Evolutionary conservation across 2,329 filamentous ascomycete genomes (phyloP).

Genomic region (Sporothrix protearum): DNA sequence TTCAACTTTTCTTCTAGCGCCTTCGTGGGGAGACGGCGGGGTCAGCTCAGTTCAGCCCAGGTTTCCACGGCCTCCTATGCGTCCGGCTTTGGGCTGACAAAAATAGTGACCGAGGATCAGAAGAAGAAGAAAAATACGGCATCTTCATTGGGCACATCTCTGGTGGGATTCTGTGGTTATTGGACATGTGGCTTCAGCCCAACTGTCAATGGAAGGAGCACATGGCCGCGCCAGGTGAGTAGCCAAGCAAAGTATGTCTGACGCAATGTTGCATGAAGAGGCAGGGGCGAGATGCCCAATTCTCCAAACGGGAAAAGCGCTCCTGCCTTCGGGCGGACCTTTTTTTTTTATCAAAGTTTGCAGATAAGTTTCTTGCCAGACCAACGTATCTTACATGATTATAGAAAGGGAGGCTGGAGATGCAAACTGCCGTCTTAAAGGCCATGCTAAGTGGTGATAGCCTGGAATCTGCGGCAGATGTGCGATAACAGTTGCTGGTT

Average conservation of each 20-base stretch:
- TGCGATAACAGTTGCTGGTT: neutral
- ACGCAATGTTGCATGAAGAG: constrained; percentile 20
- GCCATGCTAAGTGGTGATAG: neutral
- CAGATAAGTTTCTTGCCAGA: neutral
- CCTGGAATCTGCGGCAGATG: neutral
- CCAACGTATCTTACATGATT: neutral
- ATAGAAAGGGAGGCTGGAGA: neutral
- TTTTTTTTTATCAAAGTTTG: neutral
- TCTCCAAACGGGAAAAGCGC: neutral
- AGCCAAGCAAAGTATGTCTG: constrained; percentile 6
- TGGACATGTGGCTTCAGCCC: neutral
- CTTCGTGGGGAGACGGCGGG: constrained; percentile 8
- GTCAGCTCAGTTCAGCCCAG: neutral
- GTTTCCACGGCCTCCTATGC: neutral
- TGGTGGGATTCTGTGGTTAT: neutral
- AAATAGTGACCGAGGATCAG: neutral
- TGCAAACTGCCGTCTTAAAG: neutral
- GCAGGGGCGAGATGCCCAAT: neutral
- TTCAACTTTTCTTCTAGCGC: neutral
- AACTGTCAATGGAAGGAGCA: constrained; percentile 7
- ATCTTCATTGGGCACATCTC: neutral
- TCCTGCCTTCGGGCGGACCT: neutral
- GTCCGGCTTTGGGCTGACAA: neutral
- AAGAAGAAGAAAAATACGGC: neutral
- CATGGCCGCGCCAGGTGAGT: neutral